Evolutionary conservation across 805 yeast genomes (phyloP), one percentile per base, ranked within the genome.

Genomic region (Pichia kluyveri): DNA sequence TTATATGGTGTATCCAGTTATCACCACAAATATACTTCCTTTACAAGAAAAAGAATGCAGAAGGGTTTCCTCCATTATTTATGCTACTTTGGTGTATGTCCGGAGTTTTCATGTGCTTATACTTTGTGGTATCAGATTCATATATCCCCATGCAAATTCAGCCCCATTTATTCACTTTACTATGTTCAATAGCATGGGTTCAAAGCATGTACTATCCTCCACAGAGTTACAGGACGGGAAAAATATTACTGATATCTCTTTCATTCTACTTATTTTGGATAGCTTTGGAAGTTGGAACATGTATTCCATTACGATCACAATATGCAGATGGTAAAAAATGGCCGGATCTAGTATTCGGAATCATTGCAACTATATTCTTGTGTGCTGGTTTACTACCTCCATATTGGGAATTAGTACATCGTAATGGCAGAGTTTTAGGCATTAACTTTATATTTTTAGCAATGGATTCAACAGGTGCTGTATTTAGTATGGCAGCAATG

Each of bases 1-100:
- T 91, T 1, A 71, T 86, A 48, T 91, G 97, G 97, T 91, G 98
- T 63, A 71, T 91, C 51, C 98, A 91, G 66, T 69, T 91, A 44
- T 71, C 86, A 1, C 98, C 98, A 0, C 98, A 64, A 43, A 72
- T 82, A 46, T 74, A 82, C 62, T 87, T 85, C 62, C 56, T 65
- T 6, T 86, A 77, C 71, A 72, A 73, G 47, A 75, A 76, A 9
- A 89, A 91, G 58, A 80, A 88, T 62, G 83, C 96, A 48, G 86
- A 83, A 15, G 98, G 98, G 0, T 69, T 91, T n/a, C 96, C 97
- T 0, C 90, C 95, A 0, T 28, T 77, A 8, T 87, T 91, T 91
- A 77, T 90, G 85, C 79, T 87, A 53, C 68, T 88, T n/a, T 91
- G 97, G 96, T 79, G 86, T 1, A 62, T 62, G 54, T 60, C 66